phyloP scores from a whole-genome alignment of 345 rosid genomes.

The Camelina sativa region DNA sequence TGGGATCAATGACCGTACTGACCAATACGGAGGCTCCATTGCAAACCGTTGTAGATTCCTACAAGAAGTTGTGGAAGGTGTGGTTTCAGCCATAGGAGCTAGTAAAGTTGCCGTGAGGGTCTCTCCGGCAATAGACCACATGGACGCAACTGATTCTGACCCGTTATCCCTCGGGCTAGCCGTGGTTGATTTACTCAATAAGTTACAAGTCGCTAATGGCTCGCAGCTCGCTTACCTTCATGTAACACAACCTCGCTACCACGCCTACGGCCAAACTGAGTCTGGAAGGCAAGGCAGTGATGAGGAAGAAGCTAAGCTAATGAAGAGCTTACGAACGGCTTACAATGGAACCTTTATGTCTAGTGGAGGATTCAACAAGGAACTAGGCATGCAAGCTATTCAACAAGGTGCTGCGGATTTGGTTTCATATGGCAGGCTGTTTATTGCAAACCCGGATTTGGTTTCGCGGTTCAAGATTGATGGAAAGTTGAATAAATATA shows the following conservation, averaged over 20 bases:
- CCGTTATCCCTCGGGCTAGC: conserved; percentile 73
- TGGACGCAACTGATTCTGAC: conserved; percentile 78
- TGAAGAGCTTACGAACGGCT: conserved; percentile 57
- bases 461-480: conserved; percentile 61
- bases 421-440: conserved; percentile 78
- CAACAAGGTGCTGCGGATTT: conserved; percentile 74
- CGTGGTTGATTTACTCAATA: conserved; percentile 64
- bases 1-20: conserved; percentile 78
- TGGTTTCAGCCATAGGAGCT: conserved; percentile 58
- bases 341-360: conserved; percentile 74
- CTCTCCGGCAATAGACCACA: conserved; percentile 85
- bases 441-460: conserved; percentile 84
- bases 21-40: conserved; percentile 77
- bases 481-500: conserved; percentile 63
- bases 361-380: conserved; percentile 78
- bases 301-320: conserved; percentile 60
- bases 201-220: conserved; percentile 55
- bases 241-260: conserved; percentile 83
- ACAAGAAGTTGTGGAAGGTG: conserved; percentile 53
- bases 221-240: conserved; percentile 73
- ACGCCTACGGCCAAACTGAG: conserved; percentile 64
- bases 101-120: conserved; percentile 68
- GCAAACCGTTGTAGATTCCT: conserved; percentile 70
- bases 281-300: conserved; percentile 62
- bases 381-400: conserved; percentile 72